Base-by-base conservation (phyloP, 179 eudicot species). In the Camellia oleifera region DNA sequence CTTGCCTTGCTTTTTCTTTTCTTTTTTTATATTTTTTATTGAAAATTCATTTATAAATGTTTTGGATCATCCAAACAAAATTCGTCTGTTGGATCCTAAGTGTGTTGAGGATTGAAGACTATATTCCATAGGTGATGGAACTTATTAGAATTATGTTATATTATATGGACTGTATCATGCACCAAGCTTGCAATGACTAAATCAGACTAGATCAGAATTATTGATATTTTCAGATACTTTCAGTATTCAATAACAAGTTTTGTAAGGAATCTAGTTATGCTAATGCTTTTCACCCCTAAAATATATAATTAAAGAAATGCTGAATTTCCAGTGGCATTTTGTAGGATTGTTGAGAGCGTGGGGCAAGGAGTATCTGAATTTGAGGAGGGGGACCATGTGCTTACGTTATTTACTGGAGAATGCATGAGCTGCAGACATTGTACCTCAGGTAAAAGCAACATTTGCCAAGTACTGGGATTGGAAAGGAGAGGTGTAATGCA, bases 401-500 rank as follows among this genome's bases (percentile, higher is more conserved):
- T 95, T 69, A 95, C 99, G 7, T 78, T 91, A 69, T 95, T 95
- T 84, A 94, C 91, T 40, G 99, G 99, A 82, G 95, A 95, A 86
- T 95, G 99, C 85, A 88, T 79, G 90, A 84, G 83, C 20, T 95
- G 99, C 89, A 92, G 82, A 83, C 98, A 94, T 23, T 95, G 99
- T 84, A 81, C 79, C 76, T 95, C 98, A 14, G 82, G 85, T 76
- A 91, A 89, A 85, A 92, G 96, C 92, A 95, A 95, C 81, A 92
- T 95, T 82, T 95, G 99, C 82, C 96, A 94, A 88, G 88, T 83
- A 77, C 89, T 95, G 64, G 98, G 98, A 53, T 81, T 95, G 83
- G 97, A 95, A 86, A 92, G 99, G 72, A 91, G 77, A 81, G 99
- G 99, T 20, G 78, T 95, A 72, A 95, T 95, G 99, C 99, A 95